These are phyloP conservation scores for Trichoderma atroviride DNA, from an alignment of 2,329 filamentous ascomycete species.

Conservation along the genomic window DNA sequence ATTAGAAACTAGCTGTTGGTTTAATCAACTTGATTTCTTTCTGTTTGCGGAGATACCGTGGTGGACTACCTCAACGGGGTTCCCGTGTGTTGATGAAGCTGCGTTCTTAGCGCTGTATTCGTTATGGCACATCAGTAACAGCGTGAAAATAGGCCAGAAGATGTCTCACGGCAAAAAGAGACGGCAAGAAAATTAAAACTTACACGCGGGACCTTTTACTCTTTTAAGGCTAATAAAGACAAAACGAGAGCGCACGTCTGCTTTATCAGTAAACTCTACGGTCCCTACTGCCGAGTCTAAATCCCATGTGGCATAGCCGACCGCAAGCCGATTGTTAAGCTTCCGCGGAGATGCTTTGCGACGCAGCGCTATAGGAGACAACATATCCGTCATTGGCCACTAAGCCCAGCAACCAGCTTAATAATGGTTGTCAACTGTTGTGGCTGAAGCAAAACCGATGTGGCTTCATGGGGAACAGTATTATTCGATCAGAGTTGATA, in stretches of 20 bases:
- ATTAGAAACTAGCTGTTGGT: background rate
- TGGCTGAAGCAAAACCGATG: background rate
- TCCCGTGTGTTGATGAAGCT: too few relatives aligned
- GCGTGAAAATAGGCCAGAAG: background rate
- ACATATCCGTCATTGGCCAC: constrained; percentile 9
- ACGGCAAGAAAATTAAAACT: background rate
- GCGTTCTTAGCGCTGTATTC: background rate
- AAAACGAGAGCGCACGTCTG: background rate
- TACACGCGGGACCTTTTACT: background rate
- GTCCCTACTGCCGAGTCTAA: background rate
- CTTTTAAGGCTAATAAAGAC: background rate
- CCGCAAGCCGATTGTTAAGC: constrained; percentile 4
- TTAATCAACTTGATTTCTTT: background rate
- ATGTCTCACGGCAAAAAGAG: background rate
- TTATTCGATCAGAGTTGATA: background rate
- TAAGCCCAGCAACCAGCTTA: constrained; percentile 1
- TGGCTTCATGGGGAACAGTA: background rate
- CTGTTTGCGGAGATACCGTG: background rate
- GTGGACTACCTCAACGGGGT: background rate
- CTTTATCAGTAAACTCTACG: background rate
- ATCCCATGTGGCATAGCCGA: background rate
- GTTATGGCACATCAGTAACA: background rate
- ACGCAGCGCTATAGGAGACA: background rate
- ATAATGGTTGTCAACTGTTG: background rate
- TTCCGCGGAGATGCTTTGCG: constrained; percentile 9